A percentile compares a stretch with the other conserved stretches of the same genome.
phyloP scores from a whole-genome alignment of 2,329 filamentous ascomycete genomes.

The Pseudocercospora musae region DNA sequence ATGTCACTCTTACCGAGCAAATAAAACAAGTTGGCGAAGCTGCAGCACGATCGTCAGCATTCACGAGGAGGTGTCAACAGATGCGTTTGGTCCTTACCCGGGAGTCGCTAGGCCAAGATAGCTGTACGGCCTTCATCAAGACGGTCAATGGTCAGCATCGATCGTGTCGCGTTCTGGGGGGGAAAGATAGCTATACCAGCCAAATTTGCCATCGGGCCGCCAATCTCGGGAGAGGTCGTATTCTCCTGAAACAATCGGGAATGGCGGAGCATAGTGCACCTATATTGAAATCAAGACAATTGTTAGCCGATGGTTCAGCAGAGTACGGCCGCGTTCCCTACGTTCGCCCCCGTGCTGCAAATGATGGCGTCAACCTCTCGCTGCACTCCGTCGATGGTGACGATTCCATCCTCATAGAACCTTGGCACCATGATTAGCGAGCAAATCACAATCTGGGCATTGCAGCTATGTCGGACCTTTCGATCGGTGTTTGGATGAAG shows the following conservation, averaged over 20 bases:
- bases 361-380: conserved; percentile 42
- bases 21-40: conserved; percentile 27
- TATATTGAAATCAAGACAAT: not conserved
- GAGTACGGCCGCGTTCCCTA: not conserved
- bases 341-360: conserved; percentile 43
- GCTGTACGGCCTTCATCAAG: conserved; percentile 19
- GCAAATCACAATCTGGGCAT: not conserved
- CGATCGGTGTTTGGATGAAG: conserved; percentile 43
- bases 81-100: conserved; percentile 1
- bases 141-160: not conserved
- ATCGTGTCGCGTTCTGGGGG: not conserved
- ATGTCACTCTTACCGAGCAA: conserved; percentile 19
- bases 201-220: conserved; percentile 36
- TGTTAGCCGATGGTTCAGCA: not conserved
- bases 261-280: conserved; percentile 33
- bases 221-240: conserved; percentile 30
- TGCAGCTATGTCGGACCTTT: conserved; percentile 14
- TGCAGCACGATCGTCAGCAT: conserved; percentile 2
- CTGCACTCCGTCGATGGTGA: conserved; percentile 39
- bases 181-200: conserved; percentile 10
- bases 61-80: not conserved
- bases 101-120: conserved; percentile 29
- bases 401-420: conserved; percentile 40
- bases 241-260: conserved; percentile 29
- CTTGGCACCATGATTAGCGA: conserved; percentile 12